phyloP scores from a whole-genome alignment of 164 flowering plant species.

The Santalum album region DNA sequence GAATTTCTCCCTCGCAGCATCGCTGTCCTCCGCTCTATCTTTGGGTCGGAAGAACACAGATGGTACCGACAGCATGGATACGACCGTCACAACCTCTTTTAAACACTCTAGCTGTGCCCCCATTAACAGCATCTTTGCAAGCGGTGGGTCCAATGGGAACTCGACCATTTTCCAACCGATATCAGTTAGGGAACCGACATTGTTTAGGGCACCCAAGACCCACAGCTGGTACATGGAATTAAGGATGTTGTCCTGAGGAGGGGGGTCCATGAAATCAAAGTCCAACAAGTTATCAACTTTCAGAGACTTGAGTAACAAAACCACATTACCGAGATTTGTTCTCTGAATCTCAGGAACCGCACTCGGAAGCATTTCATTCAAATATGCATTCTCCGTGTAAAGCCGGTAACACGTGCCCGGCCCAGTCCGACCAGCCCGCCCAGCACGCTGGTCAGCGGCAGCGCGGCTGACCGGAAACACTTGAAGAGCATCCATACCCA shows the following conservation, averaged over 20 bases:
- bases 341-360: constrained; percentile 94
- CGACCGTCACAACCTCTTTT: constrained; percentile 79
- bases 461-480: constrained; percentile 88
- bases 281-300: constrained; percentile 75
- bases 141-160: constrained; percentile 90
- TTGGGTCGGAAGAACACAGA: constrained; percentile 92
- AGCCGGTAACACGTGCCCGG: constrained; percentile 88
- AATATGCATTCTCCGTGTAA: constrained; percentile 74
- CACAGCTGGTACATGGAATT: constrained; percentile 94
- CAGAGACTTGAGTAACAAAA: constrained; percentile 71
- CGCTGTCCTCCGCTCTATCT: constrained; percentile 82
- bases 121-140: constrained; percentile 88
- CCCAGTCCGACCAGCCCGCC: constrained; percentile 95
- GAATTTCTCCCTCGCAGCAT: constrained; percentile 86
- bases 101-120: constrained; percentile 65
- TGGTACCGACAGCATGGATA: constrained; percentile 94
- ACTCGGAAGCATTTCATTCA: constrained; percentile 74
- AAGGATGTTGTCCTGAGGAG: constrained; percentile 86
- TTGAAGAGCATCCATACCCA: constrained; percentile 98
- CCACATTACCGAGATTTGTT: constrained; percentile 89
- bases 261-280: constrained; percentile 98
- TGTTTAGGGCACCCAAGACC: constrained; percentile 83
- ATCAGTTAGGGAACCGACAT: constrained; percentile 67
- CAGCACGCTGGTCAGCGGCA: constrained; percentile 91
- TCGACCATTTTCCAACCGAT: constrained; percentile 97